Percentiles rank a stretch among this genome's conserved stretches.
phyloP scores from a whole-genome alignment of 192 early-diverging fungal genomes.

The Coemansia asiatica region DNA sequence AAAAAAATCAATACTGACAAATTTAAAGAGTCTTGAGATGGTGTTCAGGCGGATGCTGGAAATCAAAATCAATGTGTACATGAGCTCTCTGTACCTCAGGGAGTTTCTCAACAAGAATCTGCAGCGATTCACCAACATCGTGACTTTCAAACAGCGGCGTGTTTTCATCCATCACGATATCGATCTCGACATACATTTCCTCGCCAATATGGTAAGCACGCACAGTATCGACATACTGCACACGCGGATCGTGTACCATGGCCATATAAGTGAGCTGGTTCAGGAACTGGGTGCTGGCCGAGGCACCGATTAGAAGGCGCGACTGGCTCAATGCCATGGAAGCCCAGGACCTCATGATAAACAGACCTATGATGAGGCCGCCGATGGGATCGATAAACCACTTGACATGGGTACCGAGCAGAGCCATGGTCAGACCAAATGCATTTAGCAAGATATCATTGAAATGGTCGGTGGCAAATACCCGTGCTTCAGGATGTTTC shows the following conservation, averaged over 20 bases:
- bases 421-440: constrained; percentile 63
- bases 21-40: constrained; percentile 48
- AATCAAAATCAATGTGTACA: constrained; percentile 92
- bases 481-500: constrained; percentile 49
- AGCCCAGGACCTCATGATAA: constrained; percentile 66
- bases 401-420: constrained; percentile 57
- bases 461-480: constrained; percentile 65
- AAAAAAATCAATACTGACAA: neutral
- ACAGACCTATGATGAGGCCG: constrained; percentile 62
- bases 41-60: constrained; percentile 75
- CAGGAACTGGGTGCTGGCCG: constrained; percentile 73
- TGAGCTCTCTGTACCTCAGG: constrained; percentile 85
- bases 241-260: constrained; percentile 61
- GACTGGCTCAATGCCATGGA: constrained; percentile 63
- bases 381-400: constrained; percentile 71
- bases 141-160: constrained; percentile 77
- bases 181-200: constrained; percentile 85
- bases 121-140: constrained; percentile 84
- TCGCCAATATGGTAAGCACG: constrained; percentile 82
- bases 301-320: constrained; percentile 69
- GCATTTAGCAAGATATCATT: constrained; percentile 70
- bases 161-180: constrained; percentile 83
- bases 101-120: constrained; percentile 78
- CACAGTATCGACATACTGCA: constrained; percentile 67
- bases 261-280: constrained; percentile 82